These are phyloP conservation scores for Sonneratia alba DNA, from an alignment of 345 rosid genomes.

Conservation along the genomic window DNA sequence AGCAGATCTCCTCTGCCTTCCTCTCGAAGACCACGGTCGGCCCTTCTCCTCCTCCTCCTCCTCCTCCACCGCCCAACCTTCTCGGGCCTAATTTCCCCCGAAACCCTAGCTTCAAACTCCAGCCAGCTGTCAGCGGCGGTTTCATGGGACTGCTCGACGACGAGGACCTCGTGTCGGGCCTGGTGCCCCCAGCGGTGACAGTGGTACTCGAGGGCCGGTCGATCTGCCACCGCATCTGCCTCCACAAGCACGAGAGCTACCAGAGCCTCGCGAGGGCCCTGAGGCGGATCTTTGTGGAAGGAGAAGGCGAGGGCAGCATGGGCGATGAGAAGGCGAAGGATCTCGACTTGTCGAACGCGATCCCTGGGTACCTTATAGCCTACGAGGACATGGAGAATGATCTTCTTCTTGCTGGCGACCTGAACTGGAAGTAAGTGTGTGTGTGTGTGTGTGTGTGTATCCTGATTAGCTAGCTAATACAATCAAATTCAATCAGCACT, in stretches of 20 bases:
- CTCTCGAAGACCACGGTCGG: slow-evolving; percentile 8
- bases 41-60: slow-evolving; percentile 10
- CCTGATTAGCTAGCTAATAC: not conserved
- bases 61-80: slow-evolving; percentile 11
- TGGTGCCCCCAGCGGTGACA: slow-evolving; percentile 67
- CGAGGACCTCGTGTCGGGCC: slow-evolving; percentile 53
- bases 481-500: not conserved
- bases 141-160: slow-evolving; percentile 28
- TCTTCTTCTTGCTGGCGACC: slow-evolving; percentile 92
- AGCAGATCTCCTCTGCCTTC: slow-evolving; percentile 5
- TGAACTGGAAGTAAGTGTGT: slow-evolving; percentile 62
- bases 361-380: slow-evolving; percentile 75
- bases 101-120: slow-evolving; percentile 18
- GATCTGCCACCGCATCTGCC: slow-evolving; percentile 75
- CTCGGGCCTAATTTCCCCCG: slow-evolving; percentile 11
- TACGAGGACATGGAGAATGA: slow-evolving; percentile 91
- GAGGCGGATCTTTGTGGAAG: slow-evolving; percentile 73
- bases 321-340: slow-evolving; percentile 19
- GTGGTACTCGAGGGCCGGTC: slow-evolving; percentile 87
- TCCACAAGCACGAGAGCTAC: slow-evolving; percentile 71
- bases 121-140: slow-evolving; percentile 9
- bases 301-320: slow-evolving; percentile 1
- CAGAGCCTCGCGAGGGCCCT: slow-evolving; percentile 71
- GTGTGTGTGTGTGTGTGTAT: too few relatives aligned
- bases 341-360: slow-evolving; percentile 64